Evolutionary conservation across 768 basidiomycete species (phyloP), one percentile per base, ranked within the genome.

Genomic region (Lactifluus subvellereus): DNA sequence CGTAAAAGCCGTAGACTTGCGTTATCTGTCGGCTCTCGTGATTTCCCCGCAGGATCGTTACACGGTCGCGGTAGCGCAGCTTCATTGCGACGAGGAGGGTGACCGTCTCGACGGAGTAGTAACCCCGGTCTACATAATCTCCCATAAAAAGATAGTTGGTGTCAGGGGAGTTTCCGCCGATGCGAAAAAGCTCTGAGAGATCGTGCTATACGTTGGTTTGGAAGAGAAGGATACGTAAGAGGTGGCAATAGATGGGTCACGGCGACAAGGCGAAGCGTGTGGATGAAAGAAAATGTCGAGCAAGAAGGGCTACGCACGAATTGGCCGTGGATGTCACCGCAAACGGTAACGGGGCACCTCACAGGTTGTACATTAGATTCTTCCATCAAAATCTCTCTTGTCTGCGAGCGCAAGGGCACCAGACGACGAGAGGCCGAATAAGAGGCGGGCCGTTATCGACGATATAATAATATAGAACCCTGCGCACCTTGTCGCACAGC

Each of bases 91-190:
- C 94, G 54, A 99, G 89, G 8, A 98, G 82, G 13, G 95, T 97
- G 69, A 99, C 95, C 1, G 97, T 99, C 78, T 99, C 97, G 60
- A 99, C 96, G 20, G 94, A 97, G 78, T 98, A 98, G 81, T 98
- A 99, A 20, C 96, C 96, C 72, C 95, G 87, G 79, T 98, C 97
- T 70, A 98, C 97, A 74, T 98, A 99, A 80, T 99, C 97, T 33
- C 97, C 97, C 97, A 99, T 99, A 81, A 98, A 99, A 71, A 99
- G 89, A 76, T 99, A 99, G 78, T 98, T 99, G 68, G 97, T 99
- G 76, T 97, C 94, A 49, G 97, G 97, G 14, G 93, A 96, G 78
- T 97, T 96, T 54, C 97, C 97, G 57, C 97, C 97, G 73, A 98
- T 98, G 59, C 95, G 88, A 78, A 99, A 98, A 47, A 98, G 88